phyloP scores from a whole-genome alignment of 2,329 filamentous ascomycete genomes.

The Thermochaetoides dissita region DNA sequence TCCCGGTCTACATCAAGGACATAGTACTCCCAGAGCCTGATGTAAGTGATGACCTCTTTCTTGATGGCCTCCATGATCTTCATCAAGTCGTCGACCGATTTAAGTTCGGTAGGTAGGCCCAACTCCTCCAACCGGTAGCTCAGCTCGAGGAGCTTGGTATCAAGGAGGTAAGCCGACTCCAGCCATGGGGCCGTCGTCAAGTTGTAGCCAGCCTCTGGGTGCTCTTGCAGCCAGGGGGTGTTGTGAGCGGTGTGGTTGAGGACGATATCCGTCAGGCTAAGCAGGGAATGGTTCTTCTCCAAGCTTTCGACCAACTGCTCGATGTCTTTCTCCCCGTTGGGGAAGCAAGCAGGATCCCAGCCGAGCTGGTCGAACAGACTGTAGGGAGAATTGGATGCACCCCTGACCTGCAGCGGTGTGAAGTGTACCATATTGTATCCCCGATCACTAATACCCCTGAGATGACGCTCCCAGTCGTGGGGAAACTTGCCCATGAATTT shows the following conservation, averaged over 20 bases:
- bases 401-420: slow-evolving; percentile 79
- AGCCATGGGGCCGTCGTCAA: slow-evolving; percentile 74
- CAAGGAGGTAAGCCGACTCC: slow-evolving; percentile 48
- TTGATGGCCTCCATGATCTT: slow-evolving; percentile 77
- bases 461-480: slow-evolving; percentile 75
- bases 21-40: slow-evolving; percentile 90
- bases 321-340: slow-evolving; percentile 71
- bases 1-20: slow-evolving; percentile 65
- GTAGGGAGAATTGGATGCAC: slow-evolving; percentile 89
- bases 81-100: slow-evolving; percentile 56
- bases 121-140: slow-evolving; percentile 56
- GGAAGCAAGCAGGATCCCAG: slow-evolving; percentile 74
- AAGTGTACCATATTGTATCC: slow-evolving; percentile 99
- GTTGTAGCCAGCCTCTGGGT: slow-evolving; percentile 94
- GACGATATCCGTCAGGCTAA: slow-evolving; percentile 90
- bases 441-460: slow-evolving; percentile 73
- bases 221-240: slow-evolving; percentile 82
- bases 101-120: slow-evolving; percentile 62
- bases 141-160: slow-evolving; percentile 56
- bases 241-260: slow-evolving; percentile 97
- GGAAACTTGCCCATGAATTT: slow-evolving; percentile 97
- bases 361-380: slow-evolving; percentile 85
- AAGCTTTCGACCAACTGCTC: slow-evolving; percentile 63
- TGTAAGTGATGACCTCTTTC: slow-evolving; percentile 58
- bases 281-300: slow-evolving; percentile 68